These are phyloP conservation scores for Phytophthora vignae DNA, from an alignment of 352 stramenopile genomes.

Conservation along the genomic window DNA sequence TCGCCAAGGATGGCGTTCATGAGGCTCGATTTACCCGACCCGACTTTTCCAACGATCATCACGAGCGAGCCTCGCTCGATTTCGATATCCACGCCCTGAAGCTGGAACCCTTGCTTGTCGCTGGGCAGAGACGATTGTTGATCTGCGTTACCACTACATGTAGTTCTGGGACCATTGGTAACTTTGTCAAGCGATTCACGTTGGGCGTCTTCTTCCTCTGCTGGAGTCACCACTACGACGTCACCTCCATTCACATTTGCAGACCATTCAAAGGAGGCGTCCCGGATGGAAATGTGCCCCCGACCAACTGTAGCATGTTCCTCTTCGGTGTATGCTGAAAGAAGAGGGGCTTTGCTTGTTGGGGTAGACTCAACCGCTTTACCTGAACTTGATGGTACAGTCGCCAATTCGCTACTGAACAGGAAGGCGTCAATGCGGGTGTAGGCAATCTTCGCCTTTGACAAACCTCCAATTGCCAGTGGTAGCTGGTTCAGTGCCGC, in stretches of 20 bases:
- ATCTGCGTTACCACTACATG: neutral
- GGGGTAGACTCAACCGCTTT: neutral
- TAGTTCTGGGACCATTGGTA: neutral
- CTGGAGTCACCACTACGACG: conserved; percentile 33
- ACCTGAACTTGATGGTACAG: too few relatives aligned
- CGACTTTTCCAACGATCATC: conserved; percentile 65
- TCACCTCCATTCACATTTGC: conserved; percentile 7
- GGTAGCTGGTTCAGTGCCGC: conserved; percentile 37
- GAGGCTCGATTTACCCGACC: conserved; percentile 64
- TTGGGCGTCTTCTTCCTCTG: conserved; percentile 1
- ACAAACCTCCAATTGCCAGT: conserved; percentile 27
- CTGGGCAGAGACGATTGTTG: neutral
- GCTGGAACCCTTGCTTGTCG: conserved; percentile 20
- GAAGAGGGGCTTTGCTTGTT: conserved; percentile 7
- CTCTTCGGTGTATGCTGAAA: neutral
- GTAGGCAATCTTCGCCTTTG: conserved; percentile 42
- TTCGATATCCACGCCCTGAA: conserved; percentile 59
- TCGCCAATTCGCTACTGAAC: conserved; percentile 7
- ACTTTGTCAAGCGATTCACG: neutral
- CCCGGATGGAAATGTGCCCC: conserved; percentile 26
- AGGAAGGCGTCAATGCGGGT: conserved; percentile 40
- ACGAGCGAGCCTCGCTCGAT: conserved; percentile 62
- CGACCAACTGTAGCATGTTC: neutral
- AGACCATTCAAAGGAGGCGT: conserved; percentile 39
- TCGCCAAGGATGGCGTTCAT: conserved; percentile 59